Base-by-base conservation (phyloP, 306 rosid genomes). In the Sechiopsis laciniata region DNA sequence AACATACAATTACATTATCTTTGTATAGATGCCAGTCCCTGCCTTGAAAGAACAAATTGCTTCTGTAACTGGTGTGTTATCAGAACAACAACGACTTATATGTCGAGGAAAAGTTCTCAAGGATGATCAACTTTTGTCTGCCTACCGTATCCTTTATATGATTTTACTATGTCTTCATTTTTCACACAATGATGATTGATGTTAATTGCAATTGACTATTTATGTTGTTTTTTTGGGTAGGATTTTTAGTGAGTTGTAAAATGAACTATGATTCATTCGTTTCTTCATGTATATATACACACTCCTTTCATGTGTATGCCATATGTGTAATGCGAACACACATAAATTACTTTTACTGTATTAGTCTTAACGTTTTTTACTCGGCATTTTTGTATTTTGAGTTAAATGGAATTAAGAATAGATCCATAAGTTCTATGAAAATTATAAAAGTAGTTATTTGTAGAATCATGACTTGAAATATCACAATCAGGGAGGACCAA, bases 11-110 rank as follows among this genome's bases (percentile, higher is more conserved):
- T 50, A 60, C 57, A 51, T 51, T 72, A 71, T 75, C 42, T 59
- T 79, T 79, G 56, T 86, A 78, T 84, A 95, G 99, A 85, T 95
- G 99, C 90, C 99, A 32, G 97, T 87, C 77, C 91, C 91, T 66
- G 85, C 76, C 51, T 70, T 87, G 76, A 87, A 87, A 76, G 91
- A 84, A 54, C 85, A 82, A 78, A 82, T 87, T 87, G 91, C 91
- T 59, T 74, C 84, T 55, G 85, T 87, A 50, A 87, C 91, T 50
- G 91, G 91, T 14, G 91, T 87, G 79, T 68, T 84, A 63, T 84
- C 88, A 8, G 91, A 80, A 46, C 88, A 80, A 24, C 91, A 87
- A 58, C 84, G 91, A 17, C 83, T 87, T 21, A 87, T 87, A 76
- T 87, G 91, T 78, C 86, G 91, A 67, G 91, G 91, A 71, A 87